Percentiles rank a stretch among this genome's conserved stretches.
These are phyloP conservation scores for Pyricularia sp. DNA, from an alignment of 2,329 filamentous ascomycete genomes.

Conservation along the genomic window DNA sequence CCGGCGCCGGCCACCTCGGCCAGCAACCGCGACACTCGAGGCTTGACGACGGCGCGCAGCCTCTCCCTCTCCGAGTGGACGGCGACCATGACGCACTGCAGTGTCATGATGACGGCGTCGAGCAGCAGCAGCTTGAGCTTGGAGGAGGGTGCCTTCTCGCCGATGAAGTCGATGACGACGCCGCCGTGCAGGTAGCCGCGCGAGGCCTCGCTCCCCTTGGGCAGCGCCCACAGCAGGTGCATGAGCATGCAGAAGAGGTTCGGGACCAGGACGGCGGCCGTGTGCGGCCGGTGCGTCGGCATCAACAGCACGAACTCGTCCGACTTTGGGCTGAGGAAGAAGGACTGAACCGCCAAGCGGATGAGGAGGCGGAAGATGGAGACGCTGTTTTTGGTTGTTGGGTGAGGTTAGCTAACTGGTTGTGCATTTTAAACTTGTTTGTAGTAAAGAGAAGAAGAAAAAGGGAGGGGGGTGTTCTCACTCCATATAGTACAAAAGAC, in stretches of 20 bases:
- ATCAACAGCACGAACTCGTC: constrained; percentile 41
- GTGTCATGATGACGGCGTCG: constrained; percentile 39
- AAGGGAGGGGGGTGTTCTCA: constrained; percentile 21
- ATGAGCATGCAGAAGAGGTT: constrained; percentile 48
- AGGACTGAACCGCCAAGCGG: constrained; percentile 44
- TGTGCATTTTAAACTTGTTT: constrained; percentile 2
- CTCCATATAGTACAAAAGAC: constrained; percentile 59
- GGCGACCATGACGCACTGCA: constrained; percentile 53
- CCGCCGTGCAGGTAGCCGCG: constrained; percentile 56
- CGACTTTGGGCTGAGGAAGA: constrained; percentile 51
- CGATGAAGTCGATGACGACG: constrained; percentile 54
- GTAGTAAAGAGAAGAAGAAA: not conserved
- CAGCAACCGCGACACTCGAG: constrained; percentile 6
- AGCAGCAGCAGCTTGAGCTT: constrained; percentile 39
- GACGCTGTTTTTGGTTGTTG: constrained; percentile 30
- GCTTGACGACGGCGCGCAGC: constrained; percentile 34
- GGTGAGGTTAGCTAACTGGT: not conserved
- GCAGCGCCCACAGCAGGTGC: constrained; percentile 42
- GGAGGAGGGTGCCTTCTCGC: constrained; percentile 48
- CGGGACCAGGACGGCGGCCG: constrained; percentile 43
- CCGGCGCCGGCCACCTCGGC: constrained; percentile 10
- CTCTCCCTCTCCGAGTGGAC: constrained; percentile 48
- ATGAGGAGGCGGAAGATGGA: constrained; percentile 50
- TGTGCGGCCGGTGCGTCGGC: constrained; percentile 42
- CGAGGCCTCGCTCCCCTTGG: constrained; percentile 44